Base-by-base conservation (phyloP, 2,329 filamentous ascomycete species). In the Xylariomycetidae sp. region DNA sequence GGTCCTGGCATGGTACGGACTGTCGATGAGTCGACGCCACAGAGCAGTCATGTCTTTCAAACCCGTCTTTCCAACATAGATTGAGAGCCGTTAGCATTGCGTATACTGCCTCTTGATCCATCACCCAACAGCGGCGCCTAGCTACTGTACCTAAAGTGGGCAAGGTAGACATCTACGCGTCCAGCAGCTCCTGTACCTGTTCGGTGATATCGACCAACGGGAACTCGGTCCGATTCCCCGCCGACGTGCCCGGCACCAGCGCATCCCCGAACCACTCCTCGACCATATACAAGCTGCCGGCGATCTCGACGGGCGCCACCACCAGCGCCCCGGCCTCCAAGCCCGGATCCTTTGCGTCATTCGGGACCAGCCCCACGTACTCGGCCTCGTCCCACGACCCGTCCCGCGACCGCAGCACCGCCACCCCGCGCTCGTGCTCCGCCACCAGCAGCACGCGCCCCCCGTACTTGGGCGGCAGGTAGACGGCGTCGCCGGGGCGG, bases 351-450 rank as follows among this genome's bases (percentile, higher is more conserved):
- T n/a, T n/a, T n/a, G n/a, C n/a, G 8, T 36, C 35, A 15, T 51
- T 54, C 10, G 54, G 33, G 1, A 63, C 45, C 0, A 45, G 47
- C 0, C 60, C 60, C 8, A 64, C 25, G 14, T 58, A 52, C 43
- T 61, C 52, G 3, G 60, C 60, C 3, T 42, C 42, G 17, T 44
- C 40, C 61, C 61, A 66, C 14, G 38, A 44, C 6, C 42, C 49
- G 20, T 64, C 55, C n/a, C 41, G 37, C 2, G 59, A 62, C 10
- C 51, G 42, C 12, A 65, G 34, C 13, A 65, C 61, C 15, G 57
- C 52, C 10, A 57, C 52, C 2, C 63, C 62, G 4, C 40, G 32
- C 3, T 19, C 29, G 16, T 57, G 46, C 36, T 56, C 52, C 1
- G 58, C 39, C 0, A 58, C 48, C 6, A 65, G 44, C 6, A 63